Conservation (phyloP, 495 filamentous ascomycete species). For the Aspergillus campestris region DNA sequence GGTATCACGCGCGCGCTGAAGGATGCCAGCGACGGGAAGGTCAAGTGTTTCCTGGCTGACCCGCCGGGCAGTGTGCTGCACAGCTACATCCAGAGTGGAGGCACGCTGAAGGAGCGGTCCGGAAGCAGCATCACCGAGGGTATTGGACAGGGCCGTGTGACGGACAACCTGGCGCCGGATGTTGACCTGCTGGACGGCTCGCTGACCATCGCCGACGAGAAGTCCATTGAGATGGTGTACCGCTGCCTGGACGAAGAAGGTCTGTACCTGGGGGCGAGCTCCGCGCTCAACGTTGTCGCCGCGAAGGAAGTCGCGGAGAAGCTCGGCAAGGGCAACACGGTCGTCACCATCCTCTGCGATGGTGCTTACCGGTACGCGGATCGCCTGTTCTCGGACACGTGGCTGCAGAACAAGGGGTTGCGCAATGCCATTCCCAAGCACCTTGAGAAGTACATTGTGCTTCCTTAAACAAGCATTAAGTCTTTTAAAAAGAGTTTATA, state of each 20-base stretch:
- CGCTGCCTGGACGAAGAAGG: conserved; percentile 95
- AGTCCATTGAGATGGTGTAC: conserved; percentile 97
- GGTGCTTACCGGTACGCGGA: conserved; percentile 96
- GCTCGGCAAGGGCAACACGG: conserved; percentile 79
- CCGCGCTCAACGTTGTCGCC: conserved; percentile 86
- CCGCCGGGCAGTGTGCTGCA: conserved; percentile 89
- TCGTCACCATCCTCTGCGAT: conserved; percentile 90
- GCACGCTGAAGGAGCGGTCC: conserved; percentile 67
- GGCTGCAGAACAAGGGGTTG: conserved; percentile 80
- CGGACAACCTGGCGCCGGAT: conserved; percentile 83
- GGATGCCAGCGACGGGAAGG: conserved; percentile 63
- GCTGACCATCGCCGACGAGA: conserved; percentile 79
- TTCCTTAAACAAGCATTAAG: conserved; percentile 46
- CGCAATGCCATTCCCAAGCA: conserved; percentile 75
- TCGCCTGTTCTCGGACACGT: conserved; percentile 78
- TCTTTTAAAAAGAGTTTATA: too few relatives aligned
- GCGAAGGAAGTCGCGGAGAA: conserved; percentile 91
- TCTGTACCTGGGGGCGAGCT: conserved; percentile 90
- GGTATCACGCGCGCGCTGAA: conserved; percentile 88
- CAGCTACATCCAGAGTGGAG: conserved; percentile 81
- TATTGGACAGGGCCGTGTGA: conserved; percentile 94
- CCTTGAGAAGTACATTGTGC: conserved; percentile 84
- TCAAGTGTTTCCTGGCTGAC: conserved; percentile 89
- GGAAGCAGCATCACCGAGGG: conserved; percentile 94
- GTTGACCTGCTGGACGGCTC: conserved; percentile 81